Conservation (phyloP, 1,139 yeast species). For the Ogataea hybrid region DNA sequence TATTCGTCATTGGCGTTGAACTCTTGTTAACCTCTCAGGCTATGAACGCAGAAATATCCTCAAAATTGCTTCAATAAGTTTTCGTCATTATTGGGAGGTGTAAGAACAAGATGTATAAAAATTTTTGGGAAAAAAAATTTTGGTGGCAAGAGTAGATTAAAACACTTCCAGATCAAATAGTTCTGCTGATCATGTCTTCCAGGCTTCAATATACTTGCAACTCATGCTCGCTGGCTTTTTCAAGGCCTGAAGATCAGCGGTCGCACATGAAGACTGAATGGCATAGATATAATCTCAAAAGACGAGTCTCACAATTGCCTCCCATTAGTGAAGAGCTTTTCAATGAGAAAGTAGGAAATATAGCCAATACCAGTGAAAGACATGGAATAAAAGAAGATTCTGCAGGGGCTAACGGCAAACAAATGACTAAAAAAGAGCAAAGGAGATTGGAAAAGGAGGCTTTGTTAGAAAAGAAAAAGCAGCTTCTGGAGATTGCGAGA, state of each 20-base stretch:
- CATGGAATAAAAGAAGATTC: conserved; percentile 20
- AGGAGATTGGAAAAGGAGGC: conserved; percentile 66
- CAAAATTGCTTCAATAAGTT: too few relatives aligned
- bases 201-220: conserved; percentile 60
- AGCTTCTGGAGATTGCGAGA: conserved; percentile 59
- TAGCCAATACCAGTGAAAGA: conserved; percentile 27
- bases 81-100: not conserved
- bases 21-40: too few relatives aligned
- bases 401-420: conserved; percentile 19
- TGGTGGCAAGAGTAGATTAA: not conserved
- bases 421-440: conserved; percentile 57
- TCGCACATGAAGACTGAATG: conserved; percentile 87
- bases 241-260: conserved; percentile 76
- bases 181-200: too few relatives aligned
- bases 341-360: conserved; percentile 43
- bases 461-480: conserved; percentile 57
- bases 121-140: not conserved
- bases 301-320: conserved; percentile 60
- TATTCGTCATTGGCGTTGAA: not conserved
- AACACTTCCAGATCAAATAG: not conserved
- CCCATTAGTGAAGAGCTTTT: conserved; percentile 51
- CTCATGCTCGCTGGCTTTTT: conserved; percentile 79
- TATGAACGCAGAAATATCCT: too few relatives aligned
- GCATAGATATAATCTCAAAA: conserved; percentile 66
- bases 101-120: not conserved